phyloP scores from a whole-genome alignment of 371 early-diverging fungal species.

The Rhizomucor miehei region DNA sequence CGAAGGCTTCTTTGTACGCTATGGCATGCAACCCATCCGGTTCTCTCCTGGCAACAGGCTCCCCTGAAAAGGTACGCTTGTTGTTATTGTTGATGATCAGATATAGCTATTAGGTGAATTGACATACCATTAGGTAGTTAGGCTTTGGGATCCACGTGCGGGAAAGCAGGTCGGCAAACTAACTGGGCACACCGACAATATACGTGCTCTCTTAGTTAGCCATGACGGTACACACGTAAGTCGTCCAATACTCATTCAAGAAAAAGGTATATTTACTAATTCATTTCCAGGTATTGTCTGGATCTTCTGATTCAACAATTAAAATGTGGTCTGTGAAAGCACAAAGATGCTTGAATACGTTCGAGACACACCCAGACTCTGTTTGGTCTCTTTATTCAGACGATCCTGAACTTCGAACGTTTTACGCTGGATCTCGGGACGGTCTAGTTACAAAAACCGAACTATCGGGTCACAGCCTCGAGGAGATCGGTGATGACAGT shows the following conservation, averaged over 20 bases:
- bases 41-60: slow-evolving; percentile 74
- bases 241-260: not conserved
- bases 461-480: slow-evolving; percentile 32
- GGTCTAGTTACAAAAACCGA: slow-evolving; percentile 84
- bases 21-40: slow-evolving; percentile 73
- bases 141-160: slow-evolving; percentile 87
- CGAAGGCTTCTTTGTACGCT: slow-evolving; percentile 73
- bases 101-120: not conserved
- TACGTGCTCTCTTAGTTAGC: slow-evolving; percentile 83
- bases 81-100: not conserved
- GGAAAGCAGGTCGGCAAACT: slow-evolving; percentile 74
- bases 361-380: slow-evolving; percentile 78
- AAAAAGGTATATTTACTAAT: no score
- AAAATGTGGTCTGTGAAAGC: slow-evolving; percentile 92
- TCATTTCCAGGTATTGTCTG: slow-evolving; percentile 70
- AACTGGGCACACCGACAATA: slow-evolving; percentile 92
- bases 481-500: slow-evolving; percentile 44
- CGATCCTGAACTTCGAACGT: slow-evolving; percentile 80
- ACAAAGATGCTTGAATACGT: slow-evolving; percentile 86
- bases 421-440: slow-evolving; percentile 90
- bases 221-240: slow-evolving; percentile 83
- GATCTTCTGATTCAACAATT: slow-evolving; percentile 86
- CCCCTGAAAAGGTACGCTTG: slow-evolving; percentile 76
- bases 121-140: slow-evolving; percentile 45
- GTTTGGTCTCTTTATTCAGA: slow-evolving; percentile 89